phyloP scores from a whole-genome alignment of 441 rosid species.

The Aleurites moluccanus region DNA sequence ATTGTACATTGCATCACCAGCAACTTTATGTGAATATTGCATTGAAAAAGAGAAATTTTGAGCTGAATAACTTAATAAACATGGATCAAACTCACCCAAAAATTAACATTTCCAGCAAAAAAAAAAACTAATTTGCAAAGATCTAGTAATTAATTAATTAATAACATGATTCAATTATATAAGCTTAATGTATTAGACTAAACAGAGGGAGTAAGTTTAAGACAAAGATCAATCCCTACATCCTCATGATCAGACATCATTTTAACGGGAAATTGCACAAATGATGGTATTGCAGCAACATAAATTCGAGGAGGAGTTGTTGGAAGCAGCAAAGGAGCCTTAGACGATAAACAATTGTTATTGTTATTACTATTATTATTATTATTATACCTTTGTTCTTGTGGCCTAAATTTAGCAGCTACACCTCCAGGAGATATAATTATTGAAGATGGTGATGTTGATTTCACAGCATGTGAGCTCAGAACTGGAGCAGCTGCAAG shows the following conservation, averaged over 20 bases:
- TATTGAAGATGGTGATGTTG: constrained; percentile 9
- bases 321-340: constrained; percentile 25
- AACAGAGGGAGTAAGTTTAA: constrained; percentile 50
- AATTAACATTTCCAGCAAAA: background rate
- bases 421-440: constrained; percentile 10
- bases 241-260: constrained; percentile 33
- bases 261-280: constrained; percentile 27
- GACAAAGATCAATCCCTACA: constrained; percentile 47
- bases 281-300: constrained; percentile 18
- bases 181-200: constrained; percentile 4
- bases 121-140: background rate
- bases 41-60: background rate
- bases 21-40: too few relatives aligned
- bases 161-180: too few relatives aligned
- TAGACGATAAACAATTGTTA: constrained; percentile 17
- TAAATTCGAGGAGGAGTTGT: constrained; percentile 24
- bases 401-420: constrained; percentile 24
- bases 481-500: constrained; percentile 36
- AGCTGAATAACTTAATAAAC: background rate
- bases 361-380: too few relatives aligned
- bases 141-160: too few relatives aligned
- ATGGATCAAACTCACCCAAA: background rate
- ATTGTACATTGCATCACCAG: background rate
- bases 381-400: background rate
- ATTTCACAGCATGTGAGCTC: constrained; percentile 33